A percentile compares a stretch with the other conserved stretches of the same genome.
phyloP scores from a whole-genome alignment of 2,329 filamentous ascomycete species.

The Phaeosphaeria sp. region DNA sequence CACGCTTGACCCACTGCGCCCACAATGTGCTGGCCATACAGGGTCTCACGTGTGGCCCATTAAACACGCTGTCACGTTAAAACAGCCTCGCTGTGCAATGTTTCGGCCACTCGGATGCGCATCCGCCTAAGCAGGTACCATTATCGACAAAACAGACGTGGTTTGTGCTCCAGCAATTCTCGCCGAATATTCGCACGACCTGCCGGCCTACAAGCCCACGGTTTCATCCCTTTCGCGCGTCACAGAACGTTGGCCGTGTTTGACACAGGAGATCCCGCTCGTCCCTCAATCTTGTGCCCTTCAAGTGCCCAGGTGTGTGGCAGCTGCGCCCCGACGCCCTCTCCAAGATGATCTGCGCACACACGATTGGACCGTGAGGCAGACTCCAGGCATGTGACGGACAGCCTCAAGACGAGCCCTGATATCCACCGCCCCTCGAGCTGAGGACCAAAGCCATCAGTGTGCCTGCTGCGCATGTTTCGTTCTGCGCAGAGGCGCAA shows the following conservation, averaged over 20 bases:
- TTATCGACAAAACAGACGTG: conserved; percentile 2
- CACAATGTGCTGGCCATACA: conserved; percentile 34
- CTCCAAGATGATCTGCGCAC: background rate
- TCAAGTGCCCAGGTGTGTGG: conserved; percentile 2
- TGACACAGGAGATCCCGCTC: conserved; percentile 19
- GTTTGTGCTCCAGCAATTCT: conserved; percentile 11
- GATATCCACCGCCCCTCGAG: background rate
- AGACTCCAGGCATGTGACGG: conserved; percentile 3
- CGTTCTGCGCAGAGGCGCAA: background rate
- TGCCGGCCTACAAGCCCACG: conserved; percentile 25
- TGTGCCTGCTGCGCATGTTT: conserved; percentile 1
- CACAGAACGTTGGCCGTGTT: conserved; percentile 10
- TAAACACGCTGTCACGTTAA: conserved; percentile 30
- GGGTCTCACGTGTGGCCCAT: conserved; percentile 24
- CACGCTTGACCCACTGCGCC: conserved; percentile 19
- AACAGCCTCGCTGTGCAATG: conserved; percentile 23
- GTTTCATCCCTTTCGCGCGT: conserved; percentile 32
- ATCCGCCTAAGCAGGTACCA: conserved; percentile 36
- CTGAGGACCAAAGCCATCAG: background rate
- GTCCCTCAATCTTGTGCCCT: conserved; percentile 18
- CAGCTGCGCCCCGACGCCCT: conserved; percentile 29
- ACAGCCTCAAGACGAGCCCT: conserved; percentile 25
- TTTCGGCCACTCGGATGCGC: conserved; percentile 16
- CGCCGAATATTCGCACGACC: conserved; percentile 11
- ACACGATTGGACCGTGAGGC: background rate